Base-by-base conservation (phyloP, 345 rosid species). In the Bruguiera sexangula region DNA sequence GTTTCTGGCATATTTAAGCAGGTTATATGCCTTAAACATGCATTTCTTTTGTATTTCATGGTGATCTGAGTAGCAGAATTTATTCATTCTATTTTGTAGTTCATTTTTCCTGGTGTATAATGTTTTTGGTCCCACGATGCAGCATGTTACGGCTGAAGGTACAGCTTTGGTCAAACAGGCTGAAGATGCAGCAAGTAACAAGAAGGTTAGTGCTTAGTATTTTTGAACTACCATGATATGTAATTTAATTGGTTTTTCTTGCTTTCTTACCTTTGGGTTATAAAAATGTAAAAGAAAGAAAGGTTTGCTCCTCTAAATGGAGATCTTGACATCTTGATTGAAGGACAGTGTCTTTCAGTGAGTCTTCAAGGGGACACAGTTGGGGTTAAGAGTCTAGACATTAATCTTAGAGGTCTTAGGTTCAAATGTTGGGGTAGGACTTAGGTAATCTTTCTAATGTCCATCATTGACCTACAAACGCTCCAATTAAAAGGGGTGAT, bases 121-220 rank as follows among this genome's bases (percentile, higher is more conserved):
- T 15, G 1, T 29, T 62, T 46, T 22, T 20, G 62, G 34, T 66
- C 58, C 30, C 27, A 6, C 53, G 18, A 43, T 70, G 69, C 79
- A 81, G 82, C 85, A 82, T 39, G 69, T 82, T 46, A 67, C 70
- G 26, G 76, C 66, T 56, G 78, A 82, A 71, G 84, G 82, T 4
- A 75, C 75, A 19, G 77, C 75, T 61, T 66, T 82, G 76, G 74
- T 84, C 22, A 70, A 70, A 59, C 87, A 65, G 60, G 79, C 80
- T 65, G 87, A 84, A 48, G 84, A 82, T 62, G 79, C 79, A 9
- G 76, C 79, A 56, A 70, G 75, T 67, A 79, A 68, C 69, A 66
- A 73, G 63, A 73, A 78, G 81, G 84, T 78, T 10, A 15, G 73
- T 54, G 5, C 7, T 51, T 20, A 37, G 11, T 56, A 24, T 69